Evolutionary conservation across 202 grass and related monocot genomes (phyloP).

Genomic region (Carex sylvatica): DNA sequence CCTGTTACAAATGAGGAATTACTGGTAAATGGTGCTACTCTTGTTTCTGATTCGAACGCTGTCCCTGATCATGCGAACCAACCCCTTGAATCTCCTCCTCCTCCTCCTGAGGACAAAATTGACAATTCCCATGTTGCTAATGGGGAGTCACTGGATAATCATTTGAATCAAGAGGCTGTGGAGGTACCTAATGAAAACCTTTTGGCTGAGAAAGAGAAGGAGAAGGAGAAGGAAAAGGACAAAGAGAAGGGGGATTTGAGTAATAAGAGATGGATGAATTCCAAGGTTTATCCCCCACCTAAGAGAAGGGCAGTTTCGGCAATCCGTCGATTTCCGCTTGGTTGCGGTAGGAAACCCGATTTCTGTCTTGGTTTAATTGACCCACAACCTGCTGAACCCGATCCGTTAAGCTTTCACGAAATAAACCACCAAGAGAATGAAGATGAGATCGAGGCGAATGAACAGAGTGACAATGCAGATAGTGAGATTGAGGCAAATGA

Average conservation of each 20-base stretch:
- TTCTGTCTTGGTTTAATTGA: not conserved
- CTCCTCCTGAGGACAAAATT: not conserved
- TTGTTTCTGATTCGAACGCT: no score
- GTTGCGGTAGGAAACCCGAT: constrained; percentile 33
- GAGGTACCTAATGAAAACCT: not conserved
- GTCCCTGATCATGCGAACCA: no score
- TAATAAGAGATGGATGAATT: constrained; percentile 38
- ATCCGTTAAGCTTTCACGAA: not conserved
- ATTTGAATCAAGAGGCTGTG: not conserved
- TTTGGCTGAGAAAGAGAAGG: not conserved
- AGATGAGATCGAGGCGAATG: no score
- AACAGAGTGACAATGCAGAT: not conserved
- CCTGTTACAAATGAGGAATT: no score
- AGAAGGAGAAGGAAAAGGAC: not conserved
- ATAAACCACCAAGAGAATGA: not conserved
- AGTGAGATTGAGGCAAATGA: no score
- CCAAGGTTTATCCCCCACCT: constrained; percentile 27
- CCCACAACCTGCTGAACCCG: not conserved
- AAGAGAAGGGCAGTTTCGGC: constrained; percentile 35
- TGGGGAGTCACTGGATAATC: not conserved
- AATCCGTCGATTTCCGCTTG: constrained; percentile 40
- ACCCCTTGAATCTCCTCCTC: not conserved
- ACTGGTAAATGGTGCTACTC: not conserved
- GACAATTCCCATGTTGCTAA: no score
- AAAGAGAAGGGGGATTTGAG: not conserved